Base-by-base conservation (phyloP, 2,329 filamentous ascomycete genomes). In the Sclerotinia nivalis region DNA sequence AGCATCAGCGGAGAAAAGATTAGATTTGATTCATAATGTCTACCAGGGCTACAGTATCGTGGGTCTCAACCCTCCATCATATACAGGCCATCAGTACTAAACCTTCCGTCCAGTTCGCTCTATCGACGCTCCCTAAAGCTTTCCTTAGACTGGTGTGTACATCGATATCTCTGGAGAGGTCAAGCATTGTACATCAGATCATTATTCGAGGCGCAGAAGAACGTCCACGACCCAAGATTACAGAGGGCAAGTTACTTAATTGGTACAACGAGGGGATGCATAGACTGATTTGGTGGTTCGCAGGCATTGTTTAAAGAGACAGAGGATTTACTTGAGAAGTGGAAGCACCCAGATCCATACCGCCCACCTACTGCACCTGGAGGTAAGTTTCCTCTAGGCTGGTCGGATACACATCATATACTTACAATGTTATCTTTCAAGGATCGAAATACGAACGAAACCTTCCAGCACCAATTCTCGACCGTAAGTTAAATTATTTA, bases 331-430 rank as follows among this genome's bases (percentile, higher is more conserved):
- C 84, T 99, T 73, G 89, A 96, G 78, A 92, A 90, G 81, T 99
- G 95, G 95, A 98, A 98, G 83, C 96, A 99, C 79, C 96, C 96
- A 4, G 96, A 99, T 80, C 94, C 96, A 45, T 98, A 97, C 80
- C 85, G 88, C 75, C 88, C 91, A 74, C 96, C 96, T 20, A 97
- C 93, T 55, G 95, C 96, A 52, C 96, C 96, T 15, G 96, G 96
- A 86, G 96, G 95, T 96, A 84, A 74, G 87, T 71, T 9, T 56
- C 62, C 34, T 7, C 61, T 20, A 31, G 18, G 31, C 66, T 40
- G 49, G 34, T n/a, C 45, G 12, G 50, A 28, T 70, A 22, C 50
- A 54, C 4, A 12, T 60, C 49, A 31, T 43, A 37, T 69, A 45
- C 69, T 75, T 50, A 75, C 61, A 69, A 50, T 49, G 40, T 61